Evolutionary conservation across 2,329 filamentous ascomycete species (phyloP).

Genomic region (Xylariaceae sp.): DNA sequence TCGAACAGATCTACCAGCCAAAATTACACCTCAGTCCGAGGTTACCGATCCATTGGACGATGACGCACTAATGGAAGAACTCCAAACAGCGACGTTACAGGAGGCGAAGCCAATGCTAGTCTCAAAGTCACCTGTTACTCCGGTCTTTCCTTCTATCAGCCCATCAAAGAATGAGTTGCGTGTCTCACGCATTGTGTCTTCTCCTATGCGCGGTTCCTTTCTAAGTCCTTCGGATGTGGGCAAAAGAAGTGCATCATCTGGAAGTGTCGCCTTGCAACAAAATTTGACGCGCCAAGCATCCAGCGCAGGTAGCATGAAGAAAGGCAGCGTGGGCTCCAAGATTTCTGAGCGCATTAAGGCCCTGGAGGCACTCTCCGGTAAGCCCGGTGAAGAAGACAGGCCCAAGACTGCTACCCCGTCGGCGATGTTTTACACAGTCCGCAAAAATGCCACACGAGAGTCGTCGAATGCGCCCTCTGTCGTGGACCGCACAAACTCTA

Average conservation of each 20-base stretch:
- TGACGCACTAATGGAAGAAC: conserved; percentile 80
- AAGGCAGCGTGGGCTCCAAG: conserved; percentile 79
- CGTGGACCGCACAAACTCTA: conserved; percentile 33
- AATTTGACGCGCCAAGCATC: conserved; percentile 50
- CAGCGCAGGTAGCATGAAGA: conserved; percentile 57
- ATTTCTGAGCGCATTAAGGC: conserved; percentile 95
- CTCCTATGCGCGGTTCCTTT: conserved; percentile 43
- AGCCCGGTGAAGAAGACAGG: conserved; percentile 27
- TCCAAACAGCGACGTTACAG: conserved; percentile 75
- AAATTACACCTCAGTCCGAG: conserved; percentile 33
- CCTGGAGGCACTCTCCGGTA: conserved; percentile 69
- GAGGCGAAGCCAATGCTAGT: conserved; percentile 78
- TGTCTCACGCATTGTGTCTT: conserved; percentile 47
- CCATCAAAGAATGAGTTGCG: conserved; percentile 30
- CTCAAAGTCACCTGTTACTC: conserved; percentile 76
- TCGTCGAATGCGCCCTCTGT: conserved; percentile 34
- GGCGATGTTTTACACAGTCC: conserved; percentile 44
- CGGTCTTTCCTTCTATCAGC: conserved; percentile 46
- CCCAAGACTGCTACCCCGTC: conserved; percentile 31
- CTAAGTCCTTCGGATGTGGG: conserved; percentile 44
- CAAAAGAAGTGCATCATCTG: conserved; percentile 53
- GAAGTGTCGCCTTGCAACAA: conserved; percentile 51
- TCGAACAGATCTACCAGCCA: conserved; percentile 42
- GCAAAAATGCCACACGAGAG: conserved; percentile 32
- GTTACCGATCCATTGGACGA: conserved; percentile 50